A percentile compares a stretch with the other conserved stretches of the same genome.
phyloP scores from a whole-genome alignment of 1,284 basidiomycete species.

The Tilletia caries region DNA sequence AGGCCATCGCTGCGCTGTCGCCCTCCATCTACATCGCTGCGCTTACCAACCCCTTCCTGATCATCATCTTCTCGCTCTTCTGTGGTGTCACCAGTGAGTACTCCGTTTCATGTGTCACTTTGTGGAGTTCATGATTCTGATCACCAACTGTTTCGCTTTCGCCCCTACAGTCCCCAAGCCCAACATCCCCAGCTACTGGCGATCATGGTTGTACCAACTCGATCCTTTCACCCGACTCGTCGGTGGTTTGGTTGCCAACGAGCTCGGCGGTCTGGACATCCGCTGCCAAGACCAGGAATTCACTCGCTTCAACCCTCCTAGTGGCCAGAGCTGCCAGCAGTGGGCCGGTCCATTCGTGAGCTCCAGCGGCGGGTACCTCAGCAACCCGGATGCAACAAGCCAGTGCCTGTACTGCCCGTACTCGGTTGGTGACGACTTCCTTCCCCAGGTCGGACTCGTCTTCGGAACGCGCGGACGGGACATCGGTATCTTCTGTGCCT shows the following conservation, averaged over 20 bases:
- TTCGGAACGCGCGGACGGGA: constrained; percentile 55
- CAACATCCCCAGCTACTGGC: constrained; percentile 9
- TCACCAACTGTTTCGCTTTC: too few relatives aligned
- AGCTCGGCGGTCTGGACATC: constrained; percentile 71
- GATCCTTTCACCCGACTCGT: constrained; percentile 35
- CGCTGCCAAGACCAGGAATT: constrained; percentile 67
- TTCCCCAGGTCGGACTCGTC: constrained; percentile 66
- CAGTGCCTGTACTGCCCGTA: constrained; percentile 73
- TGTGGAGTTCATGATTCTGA: too few relatives aligned
- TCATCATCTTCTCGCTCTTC: constrained; percentile 55
- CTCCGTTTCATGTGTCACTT: not conserved
- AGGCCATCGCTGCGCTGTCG: constrained; percentile 57
- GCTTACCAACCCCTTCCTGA: constrained; percentile 71
- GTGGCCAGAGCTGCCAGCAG: constrained; percentile 68
- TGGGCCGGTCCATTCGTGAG: constrained; percentile 57
- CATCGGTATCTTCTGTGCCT: constrained; percentile 39
- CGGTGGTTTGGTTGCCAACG: constrained; percentile 69
- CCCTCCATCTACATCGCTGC: constrained; percentile 66
- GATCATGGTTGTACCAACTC: constrained; percentile 15
- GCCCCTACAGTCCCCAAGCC: constrained; percentile 4
- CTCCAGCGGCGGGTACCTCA: constrained; percentile 71
- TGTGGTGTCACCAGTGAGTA: constrained; percentile 59
- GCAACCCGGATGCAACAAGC: constrained; percentile 65
- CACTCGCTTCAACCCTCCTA: constrained; percentile 65
- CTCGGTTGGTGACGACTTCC: constrained; percentile 68